Evolutionary conservation across 2,329 filamentous ascomycete species (phyloP), one percentile per base, ranked within the genome.

Genomic region (Pseudopyricularia cyperi): DNA sequence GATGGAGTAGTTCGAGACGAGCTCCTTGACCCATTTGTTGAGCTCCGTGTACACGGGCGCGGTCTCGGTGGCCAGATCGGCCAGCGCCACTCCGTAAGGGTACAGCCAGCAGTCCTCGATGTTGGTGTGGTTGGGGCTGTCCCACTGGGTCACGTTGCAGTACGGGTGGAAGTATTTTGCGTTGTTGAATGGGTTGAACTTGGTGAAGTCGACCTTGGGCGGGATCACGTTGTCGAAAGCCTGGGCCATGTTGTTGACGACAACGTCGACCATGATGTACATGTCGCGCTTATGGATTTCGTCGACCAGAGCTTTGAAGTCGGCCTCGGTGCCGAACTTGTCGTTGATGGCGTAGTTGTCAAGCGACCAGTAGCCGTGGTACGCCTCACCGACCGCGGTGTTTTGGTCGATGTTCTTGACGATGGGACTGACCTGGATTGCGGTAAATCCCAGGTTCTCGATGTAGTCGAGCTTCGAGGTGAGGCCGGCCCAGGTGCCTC

Each of bases 391-490:
- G 39, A 59, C 62, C 30, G 59, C 37, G 7, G 59, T 66, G 55
- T 55, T 58, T 53, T 59, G 66, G 54, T 58, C 70, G 50, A 60
- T 70, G 62, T 60, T 65, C 55, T 63, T 59, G 46, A 77, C 71
- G n/a, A 81, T 68, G 0, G 77, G 78, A 2, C 76, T 79, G 55
- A 81, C 79, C 74, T 76, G 75, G 49, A 79, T 66, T 39, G 77
- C 77, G 52, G 74, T 74, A 55, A 80, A 80, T 24, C 77, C 77
- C 73, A 81, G 77, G 48, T 71, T 71, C 59, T 78, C 70, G 61
- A 83, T 82, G 61, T 83, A 83, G 62, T 82, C 79, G 39, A 83
- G 71, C 71, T 24, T 17, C n/a, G 15, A n/a, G 37, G 14, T 6
- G 37, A 42, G 17, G 5, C 37, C 37, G 17, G 37, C 37, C 37